phyloP scores from a whole-genome alignment of 257 asterid species.

The Solanum clarkiae region DNA sequence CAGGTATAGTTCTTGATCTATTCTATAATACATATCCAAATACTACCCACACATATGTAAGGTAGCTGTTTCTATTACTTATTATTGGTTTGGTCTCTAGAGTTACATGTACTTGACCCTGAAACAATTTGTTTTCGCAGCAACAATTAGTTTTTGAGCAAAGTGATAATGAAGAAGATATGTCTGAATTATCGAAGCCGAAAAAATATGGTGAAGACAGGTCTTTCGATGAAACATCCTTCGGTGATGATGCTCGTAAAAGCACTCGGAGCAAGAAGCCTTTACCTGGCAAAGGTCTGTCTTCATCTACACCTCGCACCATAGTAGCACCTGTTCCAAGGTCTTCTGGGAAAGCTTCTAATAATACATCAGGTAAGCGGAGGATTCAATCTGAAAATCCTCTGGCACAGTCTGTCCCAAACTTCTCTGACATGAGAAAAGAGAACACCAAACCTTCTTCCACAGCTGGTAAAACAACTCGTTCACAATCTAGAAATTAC shows the following conservation, averaged over 20 bases:
- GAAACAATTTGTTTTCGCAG: conserved; percentile 47
- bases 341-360: conserved; percentile 44
- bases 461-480: conserved; percentile 39
- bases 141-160: conserved; percentile 61
- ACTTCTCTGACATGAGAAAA: conserved; percentile 69
- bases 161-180: conserved; percentile 54
- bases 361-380: conserved; percentile 36
- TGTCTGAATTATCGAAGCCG: conserved; percentile 33
- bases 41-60: conserved; percentile 4
- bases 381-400: conserved; percentile 73
- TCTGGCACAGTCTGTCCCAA: conserved; percentile 84
- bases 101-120: conserved; percentile 29
- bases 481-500: conserved; percentile 52
- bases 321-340: conserved; percentile 46
- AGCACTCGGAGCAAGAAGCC: conserved; percentile 39
- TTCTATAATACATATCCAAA: background rate
- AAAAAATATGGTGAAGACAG: conserved; percentile 25
- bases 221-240: conserved; percentile 25
- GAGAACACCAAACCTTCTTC: conserved; percentile 68
- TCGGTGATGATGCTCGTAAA: conserved; percentile 38
- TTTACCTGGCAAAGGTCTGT: conserved; percentile 31
- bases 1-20: conserved; percentile 53
- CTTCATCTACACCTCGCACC: conserved; percentile 51
- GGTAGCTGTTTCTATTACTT: conserved; percentile 1
- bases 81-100: conserved; percentile 12